phyloP scores from a whole-genome alignment of 768 basidiomycete genomes.

The Tulasnella sp. region DNA sequence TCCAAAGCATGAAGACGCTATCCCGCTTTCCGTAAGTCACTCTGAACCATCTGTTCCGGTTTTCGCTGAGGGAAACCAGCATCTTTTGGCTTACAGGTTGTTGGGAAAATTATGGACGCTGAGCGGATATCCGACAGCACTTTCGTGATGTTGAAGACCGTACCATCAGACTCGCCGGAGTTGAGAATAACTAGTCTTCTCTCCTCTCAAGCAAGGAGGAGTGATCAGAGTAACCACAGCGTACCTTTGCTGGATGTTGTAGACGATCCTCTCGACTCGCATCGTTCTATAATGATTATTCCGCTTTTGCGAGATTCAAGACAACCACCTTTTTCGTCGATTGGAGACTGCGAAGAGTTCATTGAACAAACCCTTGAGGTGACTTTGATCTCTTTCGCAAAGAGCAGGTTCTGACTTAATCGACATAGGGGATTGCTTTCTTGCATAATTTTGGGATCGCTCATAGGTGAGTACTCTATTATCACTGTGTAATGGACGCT shows the following conservation, averaged over 20 bases:
- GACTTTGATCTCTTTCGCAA: background rate
- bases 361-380: slow-evolving; percentile 10
- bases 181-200: slow-evolving; percentile 7
- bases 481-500: background rate
- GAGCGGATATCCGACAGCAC: slow-evolving; percentile 3
- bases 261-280: background rate
- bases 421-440: slow-evolving; percentile 7
- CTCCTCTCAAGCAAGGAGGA: background rate
- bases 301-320: slow-evolving; percentile 2
- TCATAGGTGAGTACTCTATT: slow-evolving; percentile 6
- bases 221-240: slow-evolving; percentile 5
- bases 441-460: slow-evolving; percentile 10
- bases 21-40: too few relatives aligned
- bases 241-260: slow-evolving; percentile 10
- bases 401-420: background rate
- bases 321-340: background rate
- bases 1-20: too few relatives aligned
- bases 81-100: too few relatives aligned
- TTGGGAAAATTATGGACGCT: background rate
- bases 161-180: background rate
- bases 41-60: too few relatives aligned
- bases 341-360: background rate
- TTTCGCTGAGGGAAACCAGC: too few relatives aligned
- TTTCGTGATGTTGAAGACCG: background rate
- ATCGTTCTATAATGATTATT: background rate